A percentile compares a stretch with the other conserved stretches of the same genome.
Conservation (phyloP, 768 basidiomycete genomes). For the Filobasidium floriforme region DNA sequence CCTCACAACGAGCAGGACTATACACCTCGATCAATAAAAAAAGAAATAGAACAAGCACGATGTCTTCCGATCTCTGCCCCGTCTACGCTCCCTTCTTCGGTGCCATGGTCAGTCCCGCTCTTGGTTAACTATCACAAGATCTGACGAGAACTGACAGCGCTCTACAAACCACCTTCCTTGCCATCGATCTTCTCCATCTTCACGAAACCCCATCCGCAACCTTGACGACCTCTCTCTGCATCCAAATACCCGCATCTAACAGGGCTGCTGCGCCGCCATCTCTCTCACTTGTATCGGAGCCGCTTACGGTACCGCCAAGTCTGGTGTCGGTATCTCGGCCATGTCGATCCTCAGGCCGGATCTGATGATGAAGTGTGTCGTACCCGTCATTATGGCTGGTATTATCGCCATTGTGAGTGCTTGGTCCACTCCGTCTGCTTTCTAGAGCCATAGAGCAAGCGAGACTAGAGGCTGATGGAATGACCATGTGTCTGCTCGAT, state of each 20-base stretch:
- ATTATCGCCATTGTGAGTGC: conserved; percentile 83
- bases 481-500: neutral
- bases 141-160: neutral
- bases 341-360: conserved; percentile 97
- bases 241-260: neutral
- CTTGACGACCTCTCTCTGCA: too few species aligned
- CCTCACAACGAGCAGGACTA: too few species aligned
- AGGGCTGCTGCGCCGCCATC: conserved; percentile 95
- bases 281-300: conserved; percentile 74
- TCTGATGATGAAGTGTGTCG: conserved; percentile 92
- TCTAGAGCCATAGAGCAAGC: neutral
- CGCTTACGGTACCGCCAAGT: conserved; percentile 92
- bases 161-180: neutral
- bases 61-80: conserved; percentile 46
- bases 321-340: conserved; percentile 65
- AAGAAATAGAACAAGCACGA: conserved; percentile 14
- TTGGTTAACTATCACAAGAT: neutral
- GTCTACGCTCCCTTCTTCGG: conserved; percentile 98
- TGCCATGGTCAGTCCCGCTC: conserved; percentile 64
- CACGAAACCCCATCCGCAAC: neutral
- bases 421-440: neutral
- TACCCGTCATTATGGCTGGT: conserved; percentile 99
- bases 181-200: neutral
- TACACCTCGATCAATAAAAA: neutral
- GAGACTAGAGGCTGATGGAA: neutral